These are phyloP conservation scores for Xylaria sp. DNA, from an alignment of 2,329 filamentous ascomycete species.

Conservation along the genomic window DNA sequence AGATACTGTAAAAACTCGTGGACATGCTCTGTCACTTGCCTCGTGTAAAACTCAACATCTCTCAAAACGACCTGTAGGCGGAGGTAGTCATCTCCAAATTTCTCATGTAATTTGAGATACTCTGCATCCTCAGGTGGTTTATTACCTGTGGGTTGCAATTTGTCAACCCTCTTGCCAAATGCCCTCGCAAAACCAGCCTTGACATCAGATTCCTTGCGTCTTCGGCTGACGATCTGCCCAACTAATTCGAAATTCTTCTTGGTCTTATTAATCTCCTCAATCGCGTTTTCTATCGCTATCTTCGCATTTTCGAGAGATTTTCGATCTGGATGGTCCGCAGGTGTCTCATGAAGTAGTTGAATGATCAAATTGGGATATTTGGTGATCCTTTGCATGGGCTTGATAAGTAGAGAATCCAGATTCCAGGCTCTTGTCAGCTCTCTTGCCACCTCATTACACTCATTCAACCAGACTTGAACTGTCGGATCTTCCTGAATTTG, in stretches of 20 bases:
- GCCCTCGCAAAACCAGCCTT: slow-evolving; percentile 86
- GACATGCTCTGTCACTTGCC: slow-evolving; percentile 82
- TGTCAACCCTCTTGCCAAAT: slow-evolving; percentile 89
- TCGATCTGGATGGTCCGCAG: slow-evolving; percentile 84
- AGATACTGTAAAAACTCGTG: slow-evolving; percentile 84
- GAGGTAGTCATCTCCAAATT: slow-evolving; percentile 91
- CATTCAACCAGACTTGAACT: slow-evolving; percentile 86
- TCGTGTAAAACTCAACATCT: slow-evolving; percentile 92
- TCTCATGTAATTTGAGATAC: slow-evolving; percentile 84
- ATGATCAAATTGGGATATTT: slow-evolving; percentile 92
- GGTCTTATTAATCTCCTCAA: slow-evolving; percentile 90
- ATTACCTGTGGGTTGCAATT: slow-evolving; percentile 73
- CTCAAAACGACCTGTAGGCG: slow-evolving; percentile 91
- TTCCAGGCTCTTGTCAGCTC: slow-evolving; percentile 96
- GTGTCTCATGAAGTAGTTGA: slow-evolving; percentile 82
- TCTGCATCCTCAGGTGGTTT: slow-evolving; percentile 79
- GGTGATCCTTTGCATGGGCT: slow-evolving; percentile 92
- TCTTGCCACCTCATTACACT: slow-evolving; percentile 91
- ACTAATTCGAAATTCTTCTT: slow-evolving; percentile 96
- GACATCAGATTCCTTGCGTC: slow-evolving; percentile 89
- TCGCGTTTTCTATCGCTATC: slow-evolving; percentile 69
- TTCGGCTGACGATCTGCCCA: slow-evolving; percentile 85
- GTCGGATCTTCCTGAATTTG: slow-evolving; percentile 72
- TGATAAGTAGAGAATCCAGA: slow-evolving; percentile 94
- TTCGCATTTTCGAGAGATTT: slow-evolving; percentile 67